Percentiles rank a stretch among this genome's conserved stretches.
These are phyloP conservation scores for Aspergillus haitiensis DNA, from an alignment of 495 filamentous ascomycete genomes.

Conservation along the genomic window DNA sequence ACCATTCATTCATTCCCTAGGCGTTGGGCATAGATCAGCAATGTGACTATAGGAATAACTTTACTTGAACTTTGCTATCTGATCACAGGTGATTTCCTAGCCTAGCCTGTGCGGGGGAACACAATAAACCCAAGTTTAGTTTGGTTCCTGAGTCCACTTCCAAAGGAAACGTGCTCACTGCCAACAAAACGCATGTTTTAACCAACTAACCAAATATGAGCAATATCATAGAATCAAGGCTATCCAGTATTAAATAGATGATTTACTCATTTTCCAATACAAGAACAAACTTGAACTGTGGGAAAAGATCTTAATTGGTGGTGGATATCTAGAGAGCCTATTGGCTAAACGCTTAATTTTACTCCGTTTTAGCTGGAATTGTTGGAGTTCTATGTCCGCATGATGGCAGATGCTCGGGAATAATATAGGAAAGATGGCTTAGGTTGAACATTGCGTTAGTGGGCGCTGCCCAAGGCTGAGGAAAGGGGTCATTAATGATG, in stretches of 20 bases:
- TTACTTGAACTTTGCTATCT: constrained; percentile 4
- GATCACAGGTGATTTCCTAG: constrained; percentile 6
- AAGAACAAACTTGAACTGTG: background rate
- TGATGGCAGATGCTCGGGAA: background rate
- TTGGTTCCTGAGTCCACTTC: constrained; percentile 3
- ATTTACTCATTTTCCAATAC: background rate
- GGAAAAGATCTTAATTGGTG: background rate
- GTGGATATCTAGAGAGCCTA: background rate
- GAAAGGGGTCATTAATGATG: background rate
- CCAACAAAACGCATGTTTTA: constrained; percentile 12
- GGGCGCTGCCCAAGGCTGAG: constrained; percentile 7
- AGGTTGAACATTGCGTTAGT: background rate
- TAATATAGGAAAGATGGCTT: background rate
- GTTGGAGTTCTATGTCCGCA: too few relatives aligned
- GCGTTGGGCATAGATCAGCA: constrained; percentile 2
- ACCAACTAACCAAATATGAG: background rate
- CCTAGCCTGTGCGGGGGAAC: constrained; percentile 18
- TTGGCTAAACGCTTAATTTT: background rate
- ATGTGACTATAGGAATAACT: constrained; percentile 1
- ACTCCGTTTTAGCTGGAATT: too few relatives aligned
- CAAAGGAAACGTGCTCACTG: background rate
- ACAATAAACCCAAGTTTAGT: constrained; percentile 14
- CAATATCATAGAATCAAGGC: background rate
- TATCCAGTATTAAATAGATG: constrained; percentile 5
- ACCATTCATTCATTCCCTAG: background rate